Base-by-base conservation (phyloP, 371 early-diverging fungal genomes). In the Syncephalis plumigaleata region DNA sequence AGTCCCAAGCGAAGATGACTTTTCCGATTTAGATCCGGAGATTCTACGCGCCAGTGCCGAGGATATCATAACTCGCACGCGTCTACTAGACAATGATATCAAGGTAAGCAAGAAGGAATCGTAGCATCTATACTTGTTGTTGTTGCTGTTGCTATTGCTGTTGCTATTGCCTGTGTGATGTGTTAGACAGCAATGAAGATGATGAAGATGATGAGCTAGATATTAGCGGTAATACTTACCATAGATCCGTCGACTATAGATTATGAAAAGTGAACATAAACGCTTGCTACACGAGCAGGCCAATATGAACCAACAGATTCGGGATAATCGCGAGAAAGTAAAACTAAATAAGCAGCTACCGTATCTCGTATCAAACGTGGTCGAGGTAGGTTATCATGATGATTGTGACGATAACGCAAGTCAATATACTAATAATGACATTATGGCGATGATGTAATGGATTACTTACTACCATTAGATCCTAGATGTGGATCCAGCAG, bases 281-380 rank as follows among this genome's bases (percentile, higher is more conserved):
- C 77, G 96, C 13, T 65, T 97, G 46, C 64, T 72, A 44, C 91
- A 93, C 61, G 98, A 97, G 62, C 88, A 92, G 57, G 63, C 64
- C 25, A 70, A 77, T 23, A 85, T 85, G 87, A 81, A 81, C 52
- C 95, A 87, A 53, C 78, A 84, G 59, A 97, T 98, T 61, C 91
- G 90, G 63, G 99, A 98, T 47, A 99, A 99, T 71, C 79, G 88
- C 65, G 94, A 98, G 54, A 99, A 99, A 67, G 96, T 99, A 63
- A 91, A 92, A 66, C 64, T 98, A 64, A 98, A 98, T 71, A 93
- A 91, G 68, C 94, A 97, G 64, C 75, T 98, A 39, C 99, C 99
- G 36, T 98, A 96, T 63, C 73, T 99, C 43, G 99, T 99, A 22
- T 86, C 91, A 45, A 98, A 96, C 65, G 90, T 99, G 31, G 96